Evolutionary conservation across 768 basidiomycete species (phyloP), one percentile per base, ranked within the genome.

Genomic region (Serendipita sp.): DNA sequence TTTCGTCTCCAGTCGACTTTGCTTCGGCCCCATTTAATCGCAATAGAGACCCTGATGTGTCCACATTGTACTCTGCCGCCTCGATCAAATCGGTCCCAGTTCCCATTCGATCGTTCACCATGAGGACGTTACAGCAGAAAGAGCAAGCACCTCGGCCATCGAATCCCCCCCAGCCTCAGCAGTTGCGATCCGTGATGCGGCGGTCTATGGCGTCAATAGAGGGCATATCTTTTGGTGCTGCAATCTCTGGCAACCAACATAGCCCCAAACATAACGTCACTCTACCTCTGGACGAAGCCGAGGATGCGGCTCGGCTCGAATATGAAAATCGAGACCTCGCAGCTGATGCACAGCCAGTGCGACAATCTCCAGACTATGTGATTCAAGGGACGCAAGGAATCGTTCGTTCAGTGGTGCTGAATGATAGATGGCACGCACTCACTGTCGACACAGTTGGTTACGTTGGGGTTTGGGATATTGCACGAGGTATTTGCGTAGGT

Each of bases 391-490:
- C 74, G 18, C 79, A 82, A 67, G 95, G 95, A 2, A 80, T 97
- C 28, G 85, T 96, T 58, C 80, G 94, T 38, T 85, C 84, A 4
- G 76, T 89, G 46, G 77, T 95, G 54, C 75, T 98, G 46, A 96
- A 91, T 73, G 91, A 97, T 71, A 80, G 90, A 66, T 78, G 91
- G 68, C 93, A 97, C 71, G 91, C 88, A 18, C 76, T 99, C 48
- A 92, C 91, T 0, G 86, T 96, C 46, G 88, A 97, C 71, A 95
- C 91, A 0, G 79, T 81, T 1, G 92, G 93, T 3, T 85, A 89
- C 69, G 86, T 97, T 10, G 89, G 86, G 0, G 86, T 91, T 4
- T 99, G 95, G 95, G 88, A 98, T 75, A 83, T 99, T 65, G 80
- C 93, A 10, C 79, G 85, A 1, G 85, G 87, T 0, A 66, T 76